phyloP scores from a whole-genome alignment of 2,329 filamentous ascomycete genomes.

The Epichloe uncinata region DNA sequence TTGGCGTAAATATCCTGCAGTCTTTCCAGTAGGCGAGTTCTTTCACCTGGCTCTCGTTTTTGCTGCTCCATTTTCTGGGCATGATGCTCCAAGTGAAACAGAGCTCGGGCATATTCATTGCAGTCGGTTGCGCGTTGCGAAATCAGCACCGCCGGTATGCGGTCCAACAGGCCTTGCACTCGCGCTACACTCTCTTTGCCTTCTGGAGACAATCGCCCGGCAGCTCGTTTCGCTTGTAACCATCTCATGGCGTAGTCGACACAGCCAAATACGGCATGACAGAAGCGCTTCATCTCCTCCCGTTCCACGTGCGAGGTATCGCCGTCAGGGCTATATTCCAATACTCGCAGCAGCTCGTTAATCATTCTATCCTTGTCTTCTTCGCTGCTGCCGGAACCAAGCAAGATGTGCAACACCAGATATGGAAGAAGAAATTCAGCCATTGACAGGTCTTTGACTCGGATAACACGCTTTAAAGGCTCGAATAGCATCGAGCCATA shows the following conservation, averaged over 20 bases:
- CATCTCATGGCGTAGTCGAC: slow-evolving; percentile 87
- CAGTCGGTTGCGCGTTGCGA: slow-evolving; percentile 84
- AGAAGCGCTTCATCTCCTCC: slow-evolving; percentile 72
- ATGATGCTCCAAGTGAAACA: slow-evolving; percentile 92
- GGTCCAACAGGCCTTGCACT: slow-evolving; percentile 38
- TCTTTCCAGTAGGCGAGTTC: slow-evolving; percentile 57
- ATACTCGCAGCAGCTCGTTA: slow-evolving; percentile 60
- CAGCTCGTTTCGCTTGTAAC: slow-evolving; percentile 57
- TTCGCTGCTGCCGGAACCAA: slow-evolving; percentile 50
- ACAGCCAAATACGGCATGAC: slow-evolving; percentile 80
- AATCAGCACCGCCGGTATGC: slow-evolving; percentile 61
- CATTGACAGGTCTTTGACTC: slow-evolving; percentile 73
- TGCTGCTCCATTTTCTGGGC: slow-evolving; percentile 41
- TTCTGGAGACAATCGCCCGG: slow-evolving; percentile 15
- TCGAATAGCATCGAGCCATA: slow-evolving; percentile 69
- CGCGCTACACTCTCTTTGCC: slow-evolving; percentile 36
- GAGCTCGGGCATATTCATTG: slow-evolving; percentile 77
- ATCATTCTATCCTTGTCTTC: slow-evolving; percentile 51
- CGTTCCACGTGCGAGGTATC: slow-evolving; percentile 45
- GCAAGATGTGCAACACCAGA: slow-evolving; percentile 66
- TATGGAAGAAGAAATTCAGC: slow-evolving; percentile 84
- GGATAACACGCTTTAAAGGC: slow-evolving; percentile 68
- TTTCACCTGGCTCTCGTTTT: slow-evolving; percentile 34
- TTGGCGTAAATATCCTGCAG: slow-evolving; percentile 92
- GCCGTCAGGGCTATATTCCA: slow-evolving; percentile 45